Conservation (phyloP, 306 rosid species). For the Quillaja saponaria region DNA sequence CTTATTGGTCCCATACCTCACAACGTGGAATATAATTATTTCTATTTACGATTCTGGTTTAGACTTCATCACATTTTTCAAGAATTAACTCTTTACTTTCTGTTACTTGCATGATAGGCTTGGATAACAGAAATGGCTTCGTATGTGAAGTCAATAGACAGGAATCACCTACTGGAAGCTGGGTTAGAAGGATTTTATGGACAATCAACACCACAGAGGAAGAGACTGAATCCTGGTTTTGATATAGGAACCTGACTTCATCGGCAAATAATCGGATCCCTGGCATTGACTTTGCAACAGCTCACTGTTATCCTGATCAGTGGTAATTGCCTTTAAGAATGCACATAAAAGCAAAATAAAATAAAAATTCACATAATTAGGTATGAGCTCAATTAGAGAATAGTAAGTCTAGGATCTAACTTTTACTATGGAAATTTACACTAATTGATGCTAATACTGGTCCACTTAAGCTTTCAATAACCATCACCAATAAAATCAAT, state of each 20-base stretch:
- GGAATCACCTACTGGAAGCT: slow-evolving; percentile 82
- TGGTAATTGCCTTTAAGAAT: slow-evolving; percentile 45
- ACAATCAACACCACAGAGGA: slow-evolving; percentile 70
- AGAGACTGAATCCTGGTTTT: slow-evolving; percentile 59
- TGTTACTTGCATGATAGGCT: slow-evolving; percentile 43
- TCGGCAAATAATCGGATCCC: slow-evolving; percentile 67
- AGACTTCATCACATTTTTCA: background rate
- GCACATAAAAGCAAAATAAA: too few relatives aligned
- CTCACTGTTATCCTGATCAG: slow-evolving; percentile 90
- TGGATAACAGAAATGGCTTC: slow-evolving; percentile 95
- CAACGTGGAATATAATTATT: too few relatives aligned
- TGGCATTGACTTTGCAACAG: slow-evolving; percentile 79
- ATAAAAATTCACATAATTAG: too few relatives aligned
- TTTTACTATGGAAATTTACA: too few relatives aligned
- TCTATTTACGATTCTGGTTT: slow-evolving; percentile 28
- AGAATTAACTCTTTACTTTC: slow-evolving; percentile 14
- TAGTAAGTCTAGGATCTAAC: too few relatives aligned
- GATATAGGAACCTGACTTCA: slow-evolving; percentile 84
- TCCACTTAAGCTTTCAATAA: background rate
- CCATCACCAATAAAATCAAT: background rate
- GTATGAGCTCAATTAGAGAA: too few relatives aligned
- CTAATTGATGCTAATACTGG: background rate
- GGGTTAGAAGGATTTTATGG: slow-evolving; percentile 95
- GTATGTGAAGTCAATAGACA: slow-evolving; percentile 79
- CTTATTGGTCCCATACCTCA: too few relatives aligned